Evolutionary conservation across 192 early-diverging fungal species (phyloP).

Genomic region (Coemansia sp.): DNA sequence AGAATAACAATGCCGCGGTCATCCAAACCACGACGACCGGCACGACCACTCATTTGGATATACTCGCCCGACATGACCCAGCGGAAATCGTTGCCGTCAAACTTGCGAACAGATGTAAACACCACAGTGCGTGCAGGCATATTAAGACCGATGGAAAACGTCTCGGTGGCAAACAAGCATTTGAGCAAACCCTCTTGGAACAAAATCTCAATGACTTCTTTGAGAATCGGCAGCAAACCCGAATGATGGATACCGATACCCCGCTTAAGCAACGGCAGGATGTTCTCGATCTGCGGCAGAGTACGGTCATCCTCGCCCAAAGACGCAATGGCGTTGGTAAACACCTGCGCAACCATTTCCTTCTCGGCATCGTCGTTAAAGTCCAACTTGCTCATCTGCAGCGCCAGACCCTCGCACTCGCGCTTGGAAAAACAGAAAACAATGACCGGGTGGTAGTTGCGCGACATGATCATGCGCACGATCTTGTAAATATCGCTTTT

Average conservation of each 20-base stretch:
- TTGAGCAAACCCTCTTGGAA: slow-evolving; percentile 97
- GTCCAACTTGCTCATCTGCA: slow-evolving; percentile 89
- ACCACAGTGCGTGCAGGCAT: slow-evolving; percentile 99
- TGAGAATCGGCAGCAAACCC: slow-evolving; percentile 92
- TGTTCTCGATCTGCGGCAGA: slow-evolving; percentile 90
- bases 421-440: slow-evolving; percentile 94
- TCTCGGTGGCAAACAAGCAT: slow-evolving; percentile 98
- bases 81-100: slow-evolving; percentile 84
- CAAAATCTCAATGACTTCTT: slow-evolving; percentile 96
- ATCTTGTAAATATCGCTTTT: slow-evolving; percentile 87
- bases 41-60: slow-evolving; percentile 99
- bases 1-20: slow-evolving; percentile 96
- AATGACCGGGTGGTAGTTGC: slow-evolving; percentile 98
- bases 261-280: slow-evolving; percentile 86
- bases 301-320: slow-evolving; percentile 87
- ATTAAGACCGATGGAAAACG: slow-evolving; percentile 98
- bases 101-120: slow-evolving; percentile 91
- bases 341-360: slow-evolving; percentile 81
- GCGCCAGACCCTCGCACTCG: slow-evolving; percentile 89
- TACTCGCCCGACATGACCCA: slow-evolving; percentile 93
- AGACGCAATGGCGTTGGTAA: slow-evolving; percentile 81
- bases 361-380: slow-evolving; percentile 87
- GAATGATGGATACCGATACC: slow-evolving; percentile 98
- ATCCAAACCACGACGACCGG: slow-evolving; percentile 95
- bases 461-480: slow-evolving; percentile 92